Conservation (phyloP, 495 filamentous ascomycete species). For the Endocarpon pusillum region DNA sequence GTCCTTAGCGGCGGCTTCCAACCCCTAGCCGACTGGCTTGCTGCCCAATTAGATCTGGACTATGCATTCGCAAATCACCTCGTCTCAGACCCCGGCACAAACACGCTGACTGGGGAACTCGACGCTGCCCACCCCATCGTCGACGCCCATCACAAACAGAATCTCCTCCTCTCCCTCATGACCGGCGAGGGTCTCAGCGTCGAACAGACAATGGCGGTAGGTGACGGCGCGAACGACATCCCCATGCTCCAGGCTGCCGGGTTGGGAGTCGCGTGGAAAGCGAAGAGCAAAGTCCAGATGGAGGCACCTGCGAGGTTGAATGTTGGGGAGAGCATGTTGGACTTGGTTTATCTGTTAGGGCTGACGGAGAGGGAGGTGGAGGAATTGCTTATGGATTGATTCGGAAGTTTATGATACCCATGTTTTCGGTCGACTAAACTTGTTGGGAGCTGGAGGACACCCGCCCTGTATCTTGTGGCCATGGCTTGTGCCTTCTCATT, state of each 20-base stretch:
- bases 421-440: too few relatives aligned
- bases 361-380: slow-evolving; percentile 48
- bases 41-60: slow-evolving; percentile 61
- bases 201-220: slow-evolving; percentile 68
- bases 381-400: slow-evolving; percentile 19
- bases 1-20: slow-evolving; percentile 86
- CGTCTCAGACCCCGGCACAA: slow-evolving; percentile 43
- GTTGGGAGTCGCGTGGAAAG: slow-evolving; percentile 82
- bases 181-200: slow-evolving; percentile 49
- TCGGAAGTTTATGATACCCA: too few relatives aligned
- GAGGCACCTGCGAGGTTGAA: slow-evolving; percentile 73
- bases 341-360: slow-evolving; percentile 74
- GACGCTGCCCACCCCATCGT: slow-evolving; percentile 53
- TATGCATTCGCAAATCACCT: slow-evolving; percentile 79
- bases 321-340: slow-evolving; percentile 47
- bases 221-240: slow-evolving; percentile 90
- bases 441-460: too few relatives aligned
- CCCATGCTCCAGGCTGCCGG: slow-evolving; percentile 83
- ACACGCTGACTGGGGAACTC: slow-evolving; percentile 66
- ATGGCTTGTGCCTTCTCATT: too few relatives aligned
- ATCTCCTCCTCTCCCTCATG: slow-evolving; percentile 62
- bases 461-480: too few relatives aligned
- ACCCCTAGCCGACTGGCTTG: slow-evolving; percentile 75
- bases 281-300: slow-evolving; percentile 80
- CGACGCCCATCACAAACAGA: slow-evolving; percentile 60